These are phyloP conservation scores for Phoma sp. DNA, from an alignment of 2,329 filamentous ascomycete genomes.

Conservation along the genomic window DNA sequence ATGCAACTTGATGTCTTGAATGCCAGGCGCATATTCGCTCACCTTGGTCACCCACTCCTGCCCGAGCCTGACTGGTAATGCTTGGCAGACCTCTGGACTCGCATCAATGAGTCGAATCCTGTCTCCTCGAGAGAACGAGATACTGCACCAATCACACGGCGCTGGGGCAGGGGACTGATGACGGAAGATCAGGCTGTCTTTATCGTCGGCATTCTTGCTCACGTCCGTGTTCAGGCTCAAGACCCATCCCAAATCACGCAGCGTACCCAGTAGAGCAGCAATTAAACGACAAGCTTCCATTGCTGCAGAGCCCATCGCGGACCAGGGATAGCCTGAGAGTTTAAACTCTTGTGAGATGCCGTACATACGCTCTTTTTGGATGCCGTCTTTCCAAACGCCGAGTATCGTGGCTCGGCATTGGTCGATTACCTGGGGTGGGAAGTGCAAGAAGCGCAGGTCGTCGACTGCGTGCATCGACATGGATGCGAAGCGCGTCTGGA, in stretches of 20 bases:
- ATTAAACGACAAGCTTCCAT: conserved; percentile 43
- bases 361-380: conserved; percentile 43
- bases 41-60: conserved; percentile 18
- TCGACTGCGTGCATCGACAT: conserved; percentile 33
- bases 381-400: conserved; percentile 37
- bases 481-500: conserved; percentile 33
- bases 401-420: conserved; percentile 34
- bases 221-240: conserved; percentile 47
- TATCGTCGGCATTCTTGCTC: conserved; percentile 41
- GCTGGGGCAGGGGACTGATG: conserved; percentile 45
- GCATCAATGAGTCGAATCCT: conserved; percentile 45
- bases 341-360: conserved; percentile 48
- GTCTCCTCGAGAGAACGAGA: conserved; percentile 41
- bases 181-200: conserved; percentile 50
- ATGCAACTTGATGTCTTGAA: conserved; percentile 44
- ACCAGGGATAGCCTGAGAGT: conserved; percentile 47
- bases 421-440: conserved; percentile 37
- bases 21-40: conserved; percentile 18
- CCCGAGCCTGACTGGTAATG: conserved; percentile 18
- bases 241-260: conserved; percentile 50
- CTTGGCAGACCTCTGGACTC: conserved; percentile 15
- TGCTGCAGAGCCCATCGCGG: conserved; percentile 30
- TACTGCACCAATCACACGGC: conserved; percentile 47
- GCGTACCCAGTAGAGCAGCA: conserved; percentile 38
- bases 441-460: conserved; percentile 46